Evolutionary conservation across 768 basidiomycete genomes (phyloP), one percentile per base, ranked within the genome.

Genomic region (Lactarius deliciosus): DNA sequence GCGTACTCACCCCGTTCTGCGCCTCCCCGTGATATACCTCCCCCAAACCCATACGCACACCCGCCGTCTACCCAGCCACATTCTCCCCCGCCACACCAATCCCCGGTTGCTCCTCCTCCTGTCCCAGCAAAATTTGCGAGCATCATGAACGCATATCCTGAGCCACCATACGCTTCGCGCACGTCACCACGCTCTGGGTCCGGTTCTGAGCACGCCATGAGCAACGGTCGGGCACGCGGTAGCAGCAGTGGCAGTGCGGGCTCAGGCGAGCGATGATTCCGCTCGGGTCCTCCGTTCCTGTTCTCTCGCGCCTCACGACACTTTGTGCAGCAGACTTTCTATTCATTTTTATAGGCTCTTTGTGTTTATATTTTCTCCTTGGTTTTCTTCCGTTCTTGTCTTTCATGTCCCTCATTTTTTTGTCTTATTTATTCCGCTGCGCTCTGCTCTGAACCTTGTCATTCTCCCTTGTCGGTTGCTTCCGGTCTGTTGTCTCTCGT

Each of bases 121-220:
- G 77, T 83, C 10, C 81, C 85, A 2, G 77, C 86, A 32, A 82
- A 86, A 61, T 84, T 89, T 73, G 89, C 86, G 40, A 85, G 82
- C 66, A 87, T 90, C 69, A 85, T 90, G 86, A 84, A 86, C 70
- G 86, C 87, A n/a, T 88, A 87, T 73, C 81, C 85, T 10, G 74
- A 77, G 1, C 74, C 75, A 36, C 73, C 76, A 15, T 68, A 62
- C 41, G 68, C 71, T 20, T 68, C 66, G 9, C 66, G 66, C 28
- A 68, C 73, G 13, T 72, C 73, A 18, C 68, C 75, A 8, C 71
- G 71, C 36, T 74, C 74, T 18, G 75, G 73, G 59, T 72, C 75
- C 9, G 71, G 69, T 8, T 73, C 74, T 36, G 72, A 76, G 60
- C 76, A 76, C 2, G 67, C 70, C 40, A 69, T 73, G 45, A 71